Percentiles rank a stretch among this genome's conserved stretches.
phyloP scores from a whole-genome alignment of 2,329 filamentous ascomycete genomes.

The Ophiosphaerella korrae region DNA sequence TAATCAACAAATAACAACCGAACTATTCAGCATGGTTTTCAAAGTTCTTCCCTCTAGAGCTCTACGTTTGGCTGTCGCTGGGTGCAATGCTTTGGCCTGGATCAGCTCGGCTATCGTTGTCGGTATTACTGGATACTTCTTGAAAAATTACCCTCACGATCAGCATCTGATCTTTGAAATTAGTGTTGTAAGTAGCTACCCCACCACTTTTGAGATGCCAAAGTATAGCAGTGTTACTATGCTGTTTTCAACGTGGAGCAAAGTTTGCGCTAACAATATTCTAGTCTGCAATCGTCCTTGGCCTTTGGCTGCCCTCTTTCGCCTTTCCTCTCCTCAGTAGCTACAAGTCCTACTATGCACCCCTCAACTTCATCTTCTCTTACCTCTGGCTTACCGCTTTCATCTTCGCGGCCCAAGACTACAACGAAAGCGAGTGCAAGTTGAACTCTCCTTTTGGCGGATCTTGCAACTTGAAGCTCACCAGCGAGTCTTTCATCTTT shows the following conservation, averaged over 20 bases:
- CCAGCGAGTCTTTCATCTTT: constrained; percentile 53
- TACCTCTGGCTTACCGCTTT: constrained; percentile 58
- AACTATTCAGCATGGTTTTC: constrained; percentile 7
- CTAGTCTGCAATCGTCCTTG: no score
- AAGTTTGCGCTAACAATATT: no score
- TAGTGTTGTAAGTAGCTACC: background rate
- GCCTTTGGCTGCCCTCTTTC: no score
- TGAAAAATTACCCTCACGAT: no score
- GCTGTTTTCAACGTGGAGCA: no score
- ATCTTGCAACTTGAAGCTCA: constrained; percentile 46
- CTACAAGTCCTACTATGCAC: constrained; percentile 45
- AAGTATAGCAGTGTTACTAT: no score
- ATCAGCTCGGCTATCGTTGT: no score
- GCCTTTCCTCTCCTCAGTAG: constrained; percentile 6
- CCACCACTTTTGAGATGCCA: no score
- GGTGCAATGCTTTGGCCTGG: constrained; percentile 7
- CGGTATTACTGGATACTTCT: no score
- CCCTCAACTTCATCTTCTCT: constrained; percentile 53
- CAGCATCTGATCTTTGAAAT: no score
- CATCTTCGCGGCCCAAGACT: constrained; percentile 48
- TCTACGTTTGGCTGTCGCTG: constrained; percentile 6
- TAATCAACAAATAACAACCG: background rate
- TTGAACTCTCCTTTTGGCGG: constrained; percentile 42
- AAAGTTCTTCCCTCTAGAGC: background rate
- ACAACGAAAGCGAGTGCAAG: no score